phyloP scores from a whole-genome alignment of 2,329 filamentous ascomycete genomes.

The Trichoderma sp. region DNA sequence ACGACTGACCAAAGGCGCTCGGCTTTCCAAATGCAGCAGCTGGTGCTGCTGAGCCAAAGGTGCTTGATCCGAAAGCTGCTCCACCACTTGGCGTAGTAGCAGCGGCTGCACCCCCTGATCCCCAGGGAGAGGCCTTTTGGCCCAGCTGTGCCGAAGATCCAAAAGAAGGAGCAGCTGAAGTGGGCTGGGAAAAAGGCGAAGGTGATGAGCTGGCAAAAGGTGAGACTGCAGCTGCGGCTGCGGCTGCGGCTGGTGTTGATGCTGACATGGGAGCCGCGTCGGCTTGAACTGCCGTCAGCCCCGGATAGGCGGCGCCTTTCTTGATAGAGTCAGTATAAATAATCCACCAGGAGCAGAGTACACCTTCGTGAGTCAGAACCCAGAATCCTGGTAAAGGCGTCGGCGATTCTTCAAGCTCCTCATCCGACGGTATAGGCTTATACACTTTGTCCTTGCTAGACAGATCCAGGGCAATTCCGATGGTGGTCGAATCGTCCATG shows the following conservation, averaged over 20 bases:
- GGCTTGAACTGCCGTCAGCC: slow-evolving; percentile 59
- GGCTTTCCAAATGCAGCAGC: slow-evolving; percentile 56
- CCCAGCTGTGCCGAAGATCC: slow-evolving; percentile 55
- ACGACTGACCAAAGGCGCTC: slow-evolving; percentile 55
- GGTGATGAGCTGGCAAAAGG: slow-evolving; percentile 38
- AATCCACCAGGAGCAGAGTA: slow-evolving; percentile 87
- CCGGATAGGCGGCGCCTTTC: slow-evolving; percentile 72
- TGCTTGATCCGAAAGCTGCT: slow-evolving; percentile 50
- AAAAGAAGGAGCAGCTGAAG: slow-evolving; percentile 49
- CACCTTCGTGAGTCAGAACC: slow-evolving; percentile 85
- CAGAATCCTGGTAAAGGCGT: slow-evolving; percentile 82
- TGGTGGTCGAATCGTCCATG: slow-evolving; percentile 69
- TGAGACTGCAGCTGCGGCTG: slow-evolving; percentile 40
- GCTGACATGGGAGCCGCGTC: slow-evolving; percentile 39
- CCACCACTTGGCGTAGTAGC: slow-evolving; percentile 39
- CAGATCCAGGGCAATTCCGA: slow-evolving; percentile 83
- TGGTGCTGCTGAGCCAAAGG: slow-evolving; percentile 48
- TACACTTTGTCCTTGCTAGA: slow-evolving; percentile 78
- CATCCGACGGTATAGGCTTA: slow-evolving; percentile 75
- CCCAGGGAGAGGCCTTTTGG: slow-evolving; percentile 58
- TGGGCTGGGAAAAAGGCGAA: slow-evolving; percentile 50
- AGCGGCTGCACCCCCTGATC: slow-evolving; percentile 38
- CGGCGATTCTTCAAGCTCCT: slow-evolving; percentile 76
- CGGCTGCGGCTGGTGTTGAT: slow-evolving; percentile 38
- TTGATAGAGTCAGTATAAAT: slow-evolving; percentile 87